Conservation (phyloP, 176 grass and related monocot genomes). For the barley (Hordeum vulgare) region DNA sequence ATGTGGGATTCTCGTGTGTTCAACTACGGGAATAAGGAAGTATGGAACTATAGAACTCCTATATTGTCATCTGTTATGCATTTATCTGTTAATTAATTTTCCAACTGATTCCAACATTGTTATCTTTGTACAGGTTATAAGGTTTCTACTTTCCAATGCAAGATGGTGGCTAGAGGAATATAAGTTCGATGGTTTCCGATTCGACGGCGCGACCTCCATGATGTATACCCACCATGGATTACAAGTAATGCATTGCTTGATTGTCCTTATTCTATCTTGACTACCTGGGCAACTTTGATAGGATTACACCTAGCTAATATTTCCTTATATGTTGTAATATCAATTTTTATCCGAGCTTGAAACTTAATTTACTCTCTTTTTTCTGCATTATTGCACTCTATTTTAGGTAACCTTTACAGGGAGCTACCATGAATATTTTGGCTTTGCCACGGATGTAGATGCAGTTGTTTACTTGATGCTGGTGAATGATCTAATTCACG, state of each 20-base stretch:
- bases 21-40: constrained; percentile 96
- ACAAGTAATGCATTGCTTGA: constrained; percentile 46
- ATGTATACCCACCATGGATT: constrained; percentile 98
- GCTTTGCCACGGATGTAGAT: constrained; percentile 91
- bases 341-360: background rate
- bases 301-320: background rate
- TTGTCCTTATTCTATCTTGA: constrained; percentile 5
- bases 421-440: constrained; percentile 91
- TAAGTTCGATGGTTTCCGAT: constrained; percentile 94
- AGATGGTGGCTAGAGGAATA: constrained; percentile 99
- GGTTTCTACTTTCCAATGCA: constrained; percentile 89
- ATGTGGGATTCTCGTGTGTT: constrained; percentile 99
- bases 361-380: background rate
- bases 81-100: constrained; percentile 19
- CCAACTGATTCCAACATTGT: constrained; percentile 8
- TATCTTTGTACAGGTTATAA: constrained; percentile 66
- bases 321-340: background rate
- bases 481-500: constrained; percentile 89
- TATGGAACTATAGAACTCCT: constrained; percentile 33
- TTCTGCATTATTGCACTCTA: background rate
- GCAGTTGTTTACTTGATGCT: constrained; percentile 94
- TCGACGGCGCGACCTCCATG: constrained; percentile 97
- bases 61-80: constrained; percentile 3
- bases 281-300: background rate
- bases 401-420: constrained; percentile 78